These are phyloP conservation scores for Chytridiales sp. DNA, from an alignment of 371 early-diverging fungal species.

Conservation along the genomic window DNA sequence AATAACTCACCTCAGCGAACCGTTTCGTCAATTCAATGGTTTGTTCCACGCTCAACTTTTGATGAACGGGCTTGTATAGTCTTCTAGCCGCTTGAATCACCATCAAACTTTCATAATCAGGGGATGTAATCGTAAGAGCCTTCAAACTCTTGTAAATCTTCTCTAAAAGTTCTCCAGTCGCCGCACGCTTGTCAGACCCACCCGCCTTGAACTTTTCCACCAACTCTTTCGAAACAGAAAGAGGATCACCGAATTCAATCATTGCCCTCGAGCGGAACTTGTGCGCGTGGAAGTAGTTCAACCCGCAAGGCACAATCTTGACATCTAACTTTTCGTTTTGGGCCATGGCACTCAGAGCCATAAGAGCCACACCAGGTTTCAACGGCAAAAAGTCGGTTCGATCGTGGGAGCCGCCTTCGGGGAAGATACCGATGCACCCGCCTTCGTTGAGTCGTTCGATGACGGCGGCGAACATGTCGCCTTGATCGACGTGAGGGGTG, in stretches of 20 bases:
- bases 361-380: conserved; percentile 70
- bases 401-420: conserved; percentile 97
- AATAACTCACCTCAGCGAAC: conserved; percentile 59
- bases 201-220: conserved; percentile 81
- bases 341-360: conserved; percentile 95
- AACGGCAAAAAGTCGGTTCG: conserved; percentile 91
- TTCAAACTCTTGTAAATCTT: conserved; percentile 74
- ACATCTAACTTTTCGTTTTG: conserved; percentile 82
- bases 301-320: conserved; percentile 85
- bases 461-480: conserved; percentile 78
- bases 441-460: conserved; percentile 70
- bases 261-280: conserved; percentile 94
- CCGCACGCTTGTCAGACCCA: conserved; percentile 77
- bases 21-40: conserved; percentile 88
- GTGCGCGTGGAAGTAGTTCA: conserved; percentile 96
- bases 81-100: conserved; percentile 92
- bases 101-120: conserved; percentile 91
- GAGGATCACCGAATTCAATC: conserved; percentile 90
- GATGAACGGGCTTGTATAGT: conserved; percentile 85
- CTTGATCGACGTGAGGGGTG: conserved; percentile 87
- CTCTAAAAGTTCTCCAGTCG: conserved; percentile 74
- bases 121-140: conserved; percentile 86
- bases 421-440: conserved; percentile 93
- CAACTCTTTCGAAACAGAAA: conserved; percentile 68
- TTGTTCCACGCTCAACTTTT: conserved; percentile 77